These are phyloP conservation scores for Phoma sp. DNA, from an alignment of 2,329 filamentous ascomycete genomes.

Conservation along the genomic window DNA sequence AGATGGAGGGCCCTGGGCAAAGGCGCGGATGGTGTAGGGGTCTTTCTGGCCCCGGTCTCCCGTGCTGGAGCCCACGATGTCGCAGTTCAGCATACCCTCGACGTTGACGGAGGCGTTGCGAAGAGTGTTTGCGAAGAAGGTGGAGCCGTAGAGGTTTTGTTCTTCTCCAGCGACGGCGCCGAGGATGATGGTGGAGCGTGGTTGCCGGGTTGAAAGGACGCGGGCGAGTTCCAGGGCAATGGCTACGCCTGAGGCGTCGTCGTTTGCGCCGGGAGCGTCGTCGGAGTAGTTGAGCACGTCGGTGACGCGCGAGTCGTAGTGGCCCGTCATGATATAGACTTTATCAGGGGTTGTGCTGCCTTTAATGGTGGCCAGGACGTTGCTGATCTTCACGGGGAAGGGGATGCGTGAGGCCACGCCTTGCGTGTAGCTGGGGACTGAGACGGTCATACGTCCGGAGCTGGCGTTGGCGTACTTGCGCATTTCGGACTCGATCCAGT, in stretches of 20 bases:
- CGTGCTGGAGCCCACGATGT: slow-evolving; percentile 61
- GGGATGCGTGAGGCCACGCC: slow-evolving; percentile 54
- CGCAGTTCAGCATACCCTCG: slow-evolving; percentile 64
- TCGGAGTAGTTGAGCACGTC: slow-evolving; percentile 58
- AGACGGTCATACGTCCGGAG: slow-evolving; percentile 59
- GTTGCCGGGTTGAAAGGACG: slow-evolving; percentile 56
- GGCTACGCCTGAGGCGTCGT: slow-evolving; percentile 63
- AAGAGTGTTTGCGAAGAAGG: slow-evolving; percentile 59
- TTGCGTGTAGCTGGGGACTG: slow-evolving; percentile 60
- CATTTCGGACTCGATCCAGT: slow-evolving; percentile 63
- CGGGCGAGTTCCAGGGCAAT: slow-evolving; percentile 63
- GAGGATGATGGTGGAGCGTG: slow-evolving; percentile 61
- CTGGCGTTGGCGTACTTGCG: slow-evolving; percentile 54
- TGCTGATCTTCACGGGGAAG: slow-evolving; percentile 60
- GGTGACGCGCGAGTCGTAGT: slow-evolving; percentile 56
- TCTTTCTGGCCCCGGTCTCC: slow-evolving; percentile 55
- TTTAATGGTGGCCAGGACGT: slow-evolving; percentile 57
- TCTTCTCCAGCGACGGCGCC: slow-evolving; percentile 65
- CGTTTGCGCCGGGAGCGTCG: slow-evolving; percentile 64
- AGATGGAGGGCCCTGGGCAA: slow-evolving; percentile 57
- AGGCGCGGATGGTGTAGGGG: slow-evolving; percentile 61
- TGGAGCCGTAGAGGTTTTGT: slow-evolving; percentile 60
- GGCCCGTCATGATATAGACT: slow-evolving; percentile 57
- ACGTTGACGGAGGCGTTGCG: slow-evolving; percentile 60
- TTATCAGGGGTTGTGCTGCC: slow-evolving; percentile 57